Percentiles rank a stretch among this genome's conserved stretches.
Conservation (phyloP, 345 rosid genomes). For the Ailanthus altissimus region DNA sequence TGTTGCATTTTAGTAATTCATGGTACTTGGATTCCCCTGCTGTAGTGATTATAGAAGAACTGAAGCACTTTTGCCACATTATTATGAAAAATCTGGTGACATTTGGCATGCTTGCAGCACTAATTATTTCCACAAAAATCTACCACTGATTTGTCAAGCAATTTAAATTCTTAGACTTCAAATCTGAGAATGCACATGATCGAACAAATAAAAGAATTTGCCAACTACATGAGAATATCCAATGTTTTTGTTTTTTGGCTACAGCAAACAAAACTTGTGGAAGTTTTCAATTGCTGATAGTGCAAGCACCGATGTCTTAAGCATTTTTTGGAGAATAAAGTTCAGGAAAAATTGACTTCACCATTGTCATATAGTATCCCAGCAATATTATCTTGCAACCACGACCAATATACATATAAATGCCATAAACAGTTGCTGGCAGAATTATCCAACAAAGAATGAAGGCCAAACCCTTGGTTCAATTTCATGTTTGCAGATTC, state of each 20-base stretch:
- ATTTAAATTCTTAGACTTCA: too few species aligned
- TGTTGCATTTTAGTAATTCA: not conserved
- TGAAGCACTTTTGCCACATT: not conserved
- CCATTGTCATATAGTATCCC: not conserved
- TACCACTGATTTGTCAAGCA: too few species aligned
- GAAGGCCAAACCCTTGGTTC: not conserved
- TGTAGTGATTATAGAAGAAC: not conserved
- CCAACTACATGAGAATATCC: too few species aligned
- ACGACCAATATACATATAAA: not conserved
- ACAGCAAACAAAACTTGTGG: not conserved
- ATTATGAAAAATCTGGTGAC: not conserved
- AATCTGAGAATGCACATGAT: too few species aligned
- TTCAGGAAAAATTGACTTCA: not conserved
- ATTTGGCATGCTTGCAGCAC: not conserved
- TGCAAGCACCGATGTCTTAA: not conserved
- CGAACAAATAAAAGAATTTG: too few species aligned
- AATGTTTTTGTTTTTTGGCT: too few species aligned
- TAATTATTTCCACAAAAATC: too few species aligned
- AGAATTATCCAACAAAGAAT: not conserved
- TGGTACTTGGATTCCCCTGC: not conserved
- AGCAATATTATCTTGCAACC: not conserved
- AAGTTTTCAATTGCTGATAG: not conserved
- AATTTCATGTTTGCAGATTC: not conserved
- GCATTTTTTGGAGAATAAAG: not conserved
- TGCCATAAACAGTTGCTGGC: not conserved